phyloP scores from a whole-genome alignment of 108 stramenopile genomes.

The Skeletonema tropicum region DNA sequence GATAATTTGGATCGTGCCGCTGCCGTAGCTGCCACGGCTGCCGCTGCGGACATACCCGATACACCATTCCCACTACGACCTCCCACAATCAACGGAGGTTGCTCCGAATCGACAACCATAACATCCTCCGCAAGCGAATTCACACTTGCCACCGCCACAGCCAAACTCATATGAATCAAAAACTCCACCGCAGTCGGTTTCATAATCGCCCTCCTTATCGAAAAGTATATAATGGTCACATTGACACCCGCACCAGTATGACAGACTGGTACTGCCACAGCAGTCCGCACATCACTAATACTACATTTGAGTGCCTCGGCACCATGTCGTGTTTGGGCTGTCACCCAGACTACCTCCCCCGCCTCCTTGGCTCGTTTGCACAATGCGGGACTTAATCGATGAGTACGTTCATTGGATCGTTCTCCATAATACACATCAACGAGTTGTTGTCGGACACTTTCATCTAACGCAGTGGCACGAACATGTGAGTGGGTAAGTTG shows the following conservation, averaged over 20 bases:
- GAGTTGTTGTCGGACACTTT: constrained; percentile 72
- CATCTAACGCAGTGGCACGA: constrained; percentile 79
- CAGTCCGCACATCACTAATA: constrained; percentile 85
- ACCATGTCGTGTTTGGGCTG: constrained; percentile 70
- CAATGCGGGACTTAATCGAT: constrained; percentile 84
- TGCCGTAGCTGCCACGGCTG: not conserved
- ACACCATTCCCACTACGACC: not conserved
- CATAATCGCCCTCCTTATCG: constrained; percentile 81
- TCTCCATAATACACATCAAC: constrained; percentile 93
- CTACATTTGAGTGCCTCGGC: constrained; percentile 79
- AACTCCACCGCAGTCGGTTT: constrained; percentile 84
- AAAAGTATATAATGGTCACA: constrained; percentile 89
- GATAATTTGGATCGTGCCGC: not conserved
- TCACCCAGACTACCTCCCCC: constrained; percentile 87
- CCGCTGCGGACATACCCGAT: not conserved
- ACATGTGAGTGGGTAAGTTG: constrained; percentile 89
- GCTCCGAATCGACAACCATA: constrained; percentile 49
- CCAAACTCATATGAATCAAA: constrained; percentile 82
- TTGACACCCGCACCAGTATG: constrained; percentile 82
- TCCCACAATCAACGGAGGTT: not conserved
- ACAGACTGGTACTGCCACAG: constrained; percentile 90
- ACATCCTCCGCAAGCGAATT: constrained; percentile 74
- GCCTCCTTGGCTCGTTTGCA: constrained; percentile 92
- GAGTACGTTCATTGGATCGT: constrained; percentile 70
- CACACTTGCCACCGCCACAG: constrained; percentile 76